Evolutionary conservation across 352 stramenopile genomes (phyloP).

Genomic region (Phytophthora uliginosa): DNA sequence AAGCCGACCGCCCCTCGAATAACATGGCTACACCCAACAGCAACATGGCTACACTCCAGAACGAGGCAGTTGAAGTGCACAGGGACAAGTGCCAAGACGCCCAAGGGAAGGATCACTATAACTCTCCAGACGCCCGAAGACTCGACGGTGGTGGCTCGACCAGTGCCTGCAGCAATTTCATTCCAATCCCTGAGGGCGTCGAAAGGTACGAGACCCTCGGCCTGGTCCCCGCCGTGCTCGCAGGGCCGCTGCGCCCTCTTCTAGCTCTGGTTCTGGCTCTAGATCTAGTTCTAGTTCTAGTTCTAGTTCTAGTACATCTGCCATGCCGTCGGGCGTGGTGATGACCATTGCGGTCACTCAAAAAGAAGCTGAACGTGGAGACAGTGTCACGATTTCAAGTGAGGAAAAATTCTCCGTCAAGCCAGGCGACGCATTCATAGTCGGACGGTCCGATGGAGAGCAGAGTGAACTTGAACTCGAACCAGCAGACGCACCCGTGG

Average conservation of each 20-base stretch:
- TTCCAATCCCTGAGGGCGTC: not conserved
- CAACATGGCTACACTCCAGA: not conserved
- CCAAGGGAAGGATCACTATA: constrained; percentile 50
- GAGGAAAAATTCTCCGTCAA: no score
- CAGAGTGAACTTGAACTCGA: no score
- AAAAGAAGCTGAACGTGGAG: not conserved
- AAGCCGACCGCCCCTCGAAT: not conserved
- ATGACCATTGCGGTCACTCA: constrained; percentile 1
- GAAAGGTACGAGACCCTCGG: constrained; percentile 22
- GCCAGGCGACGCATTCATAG: no score
- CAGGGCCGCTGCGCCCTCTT: not conserved
- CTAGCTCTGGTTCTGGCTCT: no score
- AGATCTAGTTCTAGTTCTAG: no score
- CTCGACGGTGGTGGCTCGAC: constrained; percentile 30
- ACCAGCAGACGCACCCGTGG: no score
- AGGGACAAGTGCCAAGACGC: constrained; percentile 3
- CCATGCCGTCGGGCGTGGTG: not conserved
- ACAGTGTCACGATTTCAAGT: no score
- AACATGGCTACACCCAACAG: constrained; percentile 8
- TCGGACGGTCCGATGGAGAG: no score
- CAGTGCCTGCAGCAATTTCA: constrained; percentile 26
- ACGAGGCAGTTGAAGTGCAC: constrained; percentile 25
- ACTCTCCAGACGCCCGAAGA: constrained; percentile 47
- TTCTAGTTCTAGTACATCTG: constrained; percentile 1
- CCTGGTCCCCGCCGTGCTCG: constrained; percentile 54